These are phyloP conservation scores for Lepiota subincarnata DNA, from an alignment of 768 basidiomycete species.

Conservation along the genomic window DNA sequence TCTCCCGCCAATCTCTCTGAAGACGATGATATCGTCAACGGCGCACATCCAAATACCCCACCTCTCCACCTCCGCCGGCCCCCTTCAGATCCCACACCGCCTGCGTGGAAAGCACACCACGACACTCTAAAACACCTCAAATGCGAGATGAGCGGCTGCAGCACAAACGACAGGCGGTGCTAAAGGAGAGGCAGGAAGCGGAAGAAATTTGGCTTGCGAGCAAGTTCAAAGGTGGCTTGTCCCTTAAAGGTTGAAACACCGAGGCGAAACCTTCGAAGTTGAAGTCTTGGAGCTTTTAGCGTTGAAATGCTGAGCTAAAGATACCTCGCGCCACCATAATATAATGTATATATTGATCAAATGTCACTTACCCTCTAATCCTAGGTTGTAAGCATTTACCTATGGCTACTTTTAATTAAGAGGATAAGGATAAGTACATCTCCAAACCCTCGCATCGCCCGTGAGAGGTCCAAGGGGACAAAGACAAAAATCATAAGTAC, in stretches of 20 bases:
- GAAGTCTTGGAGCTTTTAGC: background rate
- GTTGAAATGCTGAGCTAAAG: background rate
- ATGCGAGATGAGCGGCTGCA: conserved; percentile 34
- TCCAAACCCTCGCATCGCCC: background rate
- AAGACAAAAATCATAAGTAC: background rate
- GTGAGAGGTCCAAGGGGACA: background rate
- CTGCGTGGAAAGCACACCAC: conserved; percentile 48
- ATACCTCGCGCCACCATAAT: background rate
- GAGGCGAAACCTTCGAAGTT: too few species aligned
- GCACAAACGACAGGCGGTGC: conserved; percentile 25
- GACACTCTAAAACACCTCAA: conserved; percentile 43
- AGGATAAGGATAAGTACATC: conserved; percentile 8
- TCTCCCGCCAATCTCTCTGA: conserved; percentile 45
- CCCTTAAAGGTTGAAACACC: background rate
- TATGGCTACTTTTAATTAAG: conserved; percentile 1
- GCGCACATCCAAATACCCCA: conserved; percentile 30
- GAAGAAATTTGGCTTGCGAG: background rate
- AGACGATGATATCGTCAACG: conserved; percentile 47
- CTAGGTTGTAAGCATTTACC: background rate
- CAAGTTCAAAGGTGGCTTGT: conserved; percentile 4
- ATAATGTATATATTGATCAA: background rate
- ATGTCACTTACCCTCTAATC: background rate
- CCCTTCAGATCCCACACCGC: conserved; percentile 39
- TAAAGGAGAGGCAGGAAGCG: conserved; percentile 36
- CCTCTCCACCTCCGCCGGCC: conserved; percentile 36